These are phyloP conservation scores for Kewa caespitosa DNA, from an alignment of 179 eudicot genomes.

Conservation along the genomic window DNA sequence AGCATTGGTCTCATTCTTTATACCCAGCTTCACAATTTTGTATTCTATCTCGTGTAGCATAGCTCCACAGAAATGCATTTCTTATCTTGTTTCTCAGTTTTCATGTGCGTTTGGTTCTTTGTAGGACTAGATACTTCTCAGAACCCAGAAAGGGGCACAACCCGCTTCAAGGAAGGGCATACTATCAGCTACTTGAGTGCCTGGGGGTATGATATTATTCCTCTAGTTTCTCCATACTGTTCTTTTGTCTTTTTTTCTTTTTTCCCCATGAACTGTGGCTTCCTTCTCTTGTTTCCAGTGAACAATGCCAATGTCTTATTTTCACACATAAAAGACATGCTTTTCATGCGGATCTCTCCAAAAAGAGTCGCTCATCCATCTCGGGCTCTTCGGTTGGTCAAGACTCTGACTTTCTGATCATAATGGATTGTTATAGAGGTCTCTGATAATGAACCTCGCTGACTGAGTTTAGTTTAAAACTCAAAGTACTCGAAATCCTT, in stretches of 20 bases:
- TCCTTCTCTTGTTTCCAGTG: background rate
- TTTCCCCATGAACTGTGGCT: background rate
- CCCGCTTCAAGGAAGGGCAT: constrained; percentile 99
- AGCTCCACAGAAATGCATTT: background rate
- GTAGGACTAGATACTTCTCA: constrained; percentile 95
- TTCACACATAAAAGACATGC: no score
- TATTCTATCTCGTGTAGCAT: background rate
- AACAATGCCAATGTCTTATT: background rate
- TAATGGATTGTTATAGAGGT: no score
- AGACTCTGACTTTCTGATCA: no score
- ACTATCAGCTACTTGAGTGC: constrained; percentile 96
- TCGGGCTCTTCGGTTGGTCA: no score
- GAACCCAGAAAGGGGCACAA: constrained; percentile 93
- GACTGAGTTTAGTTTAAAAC: no score
- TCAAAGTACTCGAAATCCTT: no score
- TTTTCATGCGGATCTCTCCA: no score
- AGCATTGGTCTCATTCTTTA: background rate
- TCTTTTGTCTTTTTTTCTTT: background rate
- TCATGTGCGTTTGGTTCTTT: constrained; percentile 14
- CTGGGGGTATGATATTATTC: constrained; percentile 63
- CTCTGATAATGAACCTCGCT: no score
- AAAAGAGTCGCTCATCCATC: no score
- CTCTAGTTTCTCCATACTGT: background rate
- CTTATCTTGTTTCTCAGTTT: background rate
- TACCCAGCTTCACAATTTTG: background rate